phyloP scores from a whole-genome alignment of 164 flowering plant genomes.

The Tetrastigma voinierianum region DNA sequence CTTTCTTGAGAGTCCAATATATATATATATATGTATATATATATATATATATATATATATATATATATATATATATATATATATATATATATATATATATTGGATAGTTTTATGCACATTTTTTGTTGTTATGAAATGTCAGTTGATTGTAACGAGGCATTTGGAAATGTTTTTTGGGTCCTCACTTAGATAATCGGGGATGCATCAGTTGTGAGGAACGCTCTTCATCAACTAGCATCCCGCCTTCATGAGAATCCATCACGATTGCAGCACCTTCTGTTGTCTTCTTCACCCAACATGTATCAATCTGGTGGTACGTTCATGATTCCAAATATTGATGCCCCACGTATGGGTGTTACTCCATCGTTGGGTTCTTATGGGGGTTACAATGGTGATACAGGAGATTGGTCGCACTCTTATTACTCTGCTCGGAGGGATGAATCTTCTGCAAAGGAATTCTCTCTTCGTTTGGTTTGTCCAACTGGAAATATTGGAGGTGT shows the following conservation, averaged over 20 bases:
- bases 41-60: too few species aligned
- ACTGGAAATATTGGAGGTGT: conserved; percentile 58
- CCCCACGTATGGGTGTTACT: conserved; percentile 48
- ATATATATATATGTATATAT: too few species aligned
- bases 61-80: too few species aligned
- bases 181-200: conserved; percentile 42
- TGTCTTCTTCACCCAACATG: conserved; percentile 29
- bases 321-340: conserved; percentile 40
- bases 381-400: conserved; percentile 49
- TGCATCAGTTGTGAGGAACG: conserved; percentile 42
- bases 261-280: conserved; percentile 51
- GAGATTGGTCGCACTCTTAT: conserved; percentile 41
- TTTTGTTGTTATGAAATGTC: neutral
- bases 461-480: conserved; percentile 54
- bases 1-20: neutral
- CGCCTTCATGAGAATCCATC: conserved; percentile 65
- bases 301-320: conserved; percentile 39
- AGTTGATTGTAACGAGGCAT: neutral
- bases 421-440: conserved; percentile 49
- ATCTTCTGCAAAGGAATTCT: conserved; percentile 47
- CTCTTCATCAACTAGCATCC: conserved; percentile 45
- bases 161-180: conserved; percentile 3
- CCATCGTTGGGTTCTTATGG: conserved; percentile 51
- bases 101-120: neutral
- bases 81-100: too few species aligned